These are phyloP conservation scores for Sideroxylon spinosum DNA, from an alignment of 179 eudicot genomes.

Conservation along the genomic window DNA sequence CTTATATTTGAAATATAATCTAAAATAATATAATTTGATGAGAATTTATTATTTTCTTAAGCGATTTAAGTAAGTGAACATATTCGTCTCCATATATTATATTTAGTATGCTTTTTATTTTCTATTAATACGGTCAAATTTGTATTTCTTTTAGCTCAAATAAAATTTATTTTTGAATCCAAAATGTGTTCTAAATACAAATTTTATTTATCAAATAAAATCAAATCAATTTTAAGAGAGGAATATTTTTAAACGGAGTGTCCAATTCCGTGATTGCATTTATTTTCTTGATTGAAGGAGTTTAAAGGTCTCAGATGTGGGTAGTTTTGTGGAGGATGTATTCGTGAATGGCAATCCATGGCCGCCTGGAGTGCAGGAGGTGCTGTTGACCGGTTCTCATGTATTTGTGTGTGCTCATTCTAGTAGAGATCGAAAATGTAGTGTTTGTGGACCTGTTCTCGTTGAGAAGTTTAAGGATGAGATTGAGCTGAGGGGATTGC, in stretches of 20 bases:
- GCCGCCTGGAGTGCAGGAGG: slow-evolving; percentile 64
- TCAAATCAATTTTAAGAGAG: too few relatives aligned
- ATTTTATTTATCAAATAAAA: too few relatives aligned
- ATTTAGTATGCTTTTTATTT: too few relatives aligned
- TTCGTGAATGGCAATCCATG: slow-evolving; percentile 74
- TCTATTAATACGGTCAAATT: too few relatives aligned
- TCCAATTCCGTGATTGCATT: not conserved
- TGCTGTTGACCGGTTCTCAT: slow-evolving; percentile 58
- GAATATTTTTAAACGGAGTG: not conserved
- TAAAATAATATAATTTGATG: too few relatives aligned
- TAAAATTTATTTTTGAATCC: too few relatives aligned
- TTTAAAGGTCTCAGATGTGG: slow-evolving; percentile 72
- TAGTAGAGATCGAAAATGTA: slow-evolving; percentile 82
- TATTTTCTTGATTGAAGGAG: slow-evolving; percentile 48
- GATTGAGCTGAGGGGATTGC: slow-evolving; percentile 47
- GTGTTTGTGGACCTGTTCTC: slow-evolving; percentile 88
- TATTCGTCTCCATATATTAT: too few relatives aligned
- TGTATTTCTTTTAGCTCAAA: too few relatives aligned
- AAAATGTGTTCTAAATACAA: too few relatives aligned
- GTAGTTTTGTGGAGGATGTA: slow-evolving; percentile 73
- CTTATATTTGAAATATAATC: too few relatives aligned
- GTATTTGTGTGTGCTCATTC: slow-evolving; percentile 85
- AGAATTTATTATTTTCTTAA: too few relatives aligned
- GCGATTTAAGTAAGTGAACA: too few relatives aligned
- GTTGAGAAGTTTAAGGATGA: slow-evolving; percentile 74